Conservation (phyloP, 2,329 filamentous ascomycete species). For the Apiospora rasikravindrae region DNA sequence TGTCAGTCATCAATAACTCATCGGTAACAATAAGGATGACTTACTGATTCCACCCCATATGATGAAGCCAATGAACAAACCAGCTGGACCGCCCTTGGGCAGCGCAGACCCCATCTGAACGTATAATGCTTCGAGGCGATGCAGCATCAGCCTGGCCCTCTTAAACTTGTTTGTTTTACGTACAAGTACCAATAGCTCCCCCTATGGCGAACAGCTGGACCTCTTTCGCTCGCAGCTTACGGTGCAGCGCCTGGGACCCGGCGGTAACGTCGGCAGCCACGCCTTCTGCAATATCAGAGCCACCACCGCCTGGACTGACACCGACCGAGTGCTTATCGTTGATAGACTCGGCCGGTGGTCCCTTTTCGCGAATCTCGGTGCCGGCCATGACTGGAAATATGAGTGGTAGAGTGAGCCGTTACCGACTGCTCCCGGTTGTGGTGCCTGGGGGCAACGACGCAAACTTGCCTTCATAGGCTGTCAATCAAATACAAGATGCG, state of each 20-base stretch:
- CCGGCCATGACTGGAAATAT: conserved; percentile 19
- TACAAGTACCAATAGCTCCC: conserved; percentile 25
- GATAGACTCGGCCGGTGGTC: neutral
- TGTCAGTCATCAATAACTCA: neutral
- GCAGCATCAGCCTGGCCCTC: neutral
- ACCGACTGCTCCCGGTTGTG: no score
- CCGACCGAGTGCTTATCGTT: neutral
- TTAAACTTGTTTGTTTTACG: neutral
- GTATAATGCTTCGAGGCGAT: conserved; percentile 27
- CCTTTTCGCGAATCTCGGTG: neutral
- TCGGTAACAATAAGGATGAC: neutral
- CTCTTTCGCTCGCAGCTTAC: conserved; percentile 20
- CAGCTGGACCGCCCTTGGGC: conserved; percentile 41
- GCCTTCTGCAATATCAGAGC: neutral
- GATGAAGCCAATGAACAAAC: conserved; percentile 39
- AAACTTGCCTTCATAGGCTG: no score
- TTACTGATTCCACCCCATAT: conserved; percentile 28
- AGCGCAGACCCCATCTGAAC: conserved; percentile 40
- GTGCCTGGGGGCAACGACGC: no score
- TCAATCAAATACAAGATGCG: neutral
- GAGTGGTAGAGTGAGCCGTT: neutral
- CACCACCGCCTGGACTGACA: neutral
- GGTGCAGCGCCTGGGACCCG: conserved; percentile 19
- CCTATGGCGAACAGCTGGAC: conserved; percentile 26
- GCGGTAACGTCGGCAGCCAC: neutral